phyloP scores from a whole-genome alignment of 2,329 filamentous ascomycete species.

The Arthrinium phaeospermum region DNA sequence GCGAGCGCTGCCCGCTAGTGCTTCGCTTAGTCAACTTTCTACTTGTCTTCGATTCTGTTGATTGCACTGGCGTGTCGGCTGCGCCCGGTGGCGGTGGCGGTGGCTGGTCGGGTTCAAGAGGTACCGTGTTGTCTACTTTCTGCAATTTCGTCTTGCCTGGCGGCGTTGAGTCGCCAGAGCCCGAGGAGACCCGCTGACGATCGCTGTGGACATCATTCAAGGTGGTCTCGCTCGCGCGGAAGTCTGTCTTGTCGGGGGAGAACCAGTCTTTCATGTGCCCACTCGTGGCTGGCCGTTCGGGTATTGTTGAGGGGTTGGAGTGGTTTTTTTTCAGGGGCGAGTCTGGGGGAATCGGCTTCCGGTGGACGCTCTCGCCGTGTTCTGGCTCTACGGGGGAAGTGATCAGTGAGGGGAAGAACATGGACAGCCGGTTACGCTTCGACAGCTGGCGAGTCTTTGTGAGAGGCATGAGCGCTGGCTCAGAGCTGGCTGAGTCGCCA shows the following conservation, averaged over 20 bases:
- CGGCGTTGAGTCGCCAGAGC: constrained; percentile 25
- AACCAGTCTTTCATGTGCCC: constrained; percentile 19
- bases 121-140: constrained; percentile 30
- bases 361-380: constrained; percentile 27
- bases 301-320: constrained; percentile 21
- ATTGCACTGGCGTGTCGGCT: not conserved
- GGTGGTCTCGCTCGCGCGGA: constrained; percentile 8
- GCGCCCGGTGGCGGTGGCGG: constrained; percentile 22
- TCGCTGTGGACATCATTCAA: constrained; percentile 23
- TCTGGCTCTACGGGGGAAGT: constrained; percentile 31
- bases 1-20: constrained; percentile 32
- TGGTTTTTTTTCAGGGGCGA: constrained; percentile 28
- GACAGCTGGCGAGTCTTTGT: constrained; percentile 27
- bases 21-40: constrained; percentile 34
- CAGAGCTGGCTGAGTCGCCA: constrained; percentile 15
- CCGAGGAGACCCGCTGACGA: constrained; percentile 18
- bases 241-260: not conserved
- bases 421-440: constrained; percentile 36
- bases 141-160: constrained; percentile 29
- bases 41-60: not conserved
- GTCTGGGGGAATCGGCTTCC: constrained; percentile 35
- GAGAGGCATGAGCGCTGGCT: constrained; percentile 25
- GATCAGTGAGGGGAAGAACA: constrained; percentile 41
- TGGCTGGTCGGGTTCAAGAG: constrained; percentile 13
- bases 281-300: constrained; percentile 22